These are phyloP conservation scores for Erythrophleum fordii DNA, from an alignment of 306 rosid species.

Conservation along the genomic window DNA sequence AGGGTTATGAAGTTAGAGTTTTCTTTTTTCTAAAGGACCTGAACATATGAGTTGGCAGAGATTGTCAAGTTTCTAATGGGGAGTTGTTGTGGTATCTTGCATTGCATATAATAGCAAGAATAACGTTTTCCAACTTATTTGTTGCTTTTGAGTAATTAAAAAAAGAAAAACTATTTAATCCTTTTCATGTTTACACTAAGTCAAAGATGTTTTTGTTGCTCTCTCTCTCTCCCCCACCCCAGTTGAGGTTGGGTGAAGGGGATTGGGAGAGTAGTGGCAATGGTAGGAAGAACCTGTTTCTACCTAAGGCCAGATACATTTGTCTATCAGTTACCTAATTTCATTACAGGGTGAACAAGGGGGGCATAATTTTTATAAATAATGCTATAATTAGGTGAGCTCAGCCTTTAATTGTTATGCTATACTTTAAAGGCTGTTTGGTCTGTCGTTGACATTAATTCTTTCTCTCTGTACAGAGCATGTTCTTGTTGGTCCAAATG, in stretches of 20 bases:
- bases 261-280: conserved; percentile 12
- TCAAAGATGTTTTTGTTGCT: background rate
- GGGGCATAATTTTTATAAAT: background rate
- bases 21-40: background rate
- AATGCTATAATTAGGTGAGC: conserved; percentile 30
- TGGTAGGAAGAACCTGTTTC: conserved; percentile 14
- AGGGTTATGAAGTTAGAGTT: background rate
- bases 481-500: conserved; percentile 8
- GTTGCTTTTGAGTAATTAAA: conserved; percentile 11
- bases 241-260: background rate
- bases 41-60: background rate
- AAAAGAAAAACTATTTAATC: background rate
- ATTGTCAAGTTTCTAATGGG: conserved; percentile 19
- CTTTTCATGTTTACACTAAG: background rate
- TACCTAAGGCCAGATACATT: conserved; percentile 7
- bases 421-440: conserved; percentile 8
- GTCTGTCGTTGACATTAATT: conserved; percentile 7
- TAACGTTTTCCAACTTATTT: background rate
- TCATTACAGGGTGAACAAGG: background rate
- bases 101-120: conserved; percentile 5
- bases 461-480: conserved; percentile 16
- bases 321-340: conserved; percentile 3
- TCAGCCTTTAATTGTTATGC: background rate
- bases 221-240: background rate
- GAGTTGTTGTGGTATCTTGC: conserved; percentile 5